phyloP scores from a whole-genome alignment of 1,139 yeast genomes.

The Suzukiozyma palmioleophila region DNA sequence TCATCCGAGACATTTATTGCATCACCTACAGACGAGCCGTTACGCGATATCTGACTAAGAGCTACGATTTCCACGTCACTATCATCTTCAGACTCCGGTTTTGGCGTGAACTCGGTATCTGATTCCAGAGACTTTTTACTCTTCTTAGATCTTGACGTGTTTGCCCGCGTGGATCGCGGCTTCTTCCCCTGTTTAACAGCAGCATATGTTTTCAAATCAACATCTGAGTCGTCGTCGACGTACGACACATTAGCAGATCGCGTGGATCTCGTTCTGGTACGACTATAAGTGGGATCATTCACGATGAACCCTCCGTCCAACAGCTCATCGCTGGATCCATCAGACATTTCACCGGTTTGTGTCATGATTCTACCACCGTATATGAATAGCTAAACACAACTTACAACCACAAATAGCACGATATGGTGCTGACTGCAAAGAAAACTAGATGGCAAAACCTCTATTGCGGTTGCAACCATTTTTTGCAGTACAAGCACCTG shows the following conservation, averaged over 20 bases:
- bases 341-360: constrained; percentile 3
- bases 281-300: constrained; percentile 27
- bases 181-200: constrained; percentile 11
- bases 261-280: constrained; percentile 17
- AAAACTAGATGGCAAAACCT: not conserved
- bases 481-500: not conserved
- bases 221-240: constrained; percentile 19
- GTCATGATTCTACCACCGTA: constrained; percentile 1
- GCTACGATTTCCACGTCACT: constrained; percentile 16
- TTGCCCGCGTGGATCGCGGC: constrained; percentile 16
- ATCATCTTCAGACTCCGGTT: constrained; percentile 14
- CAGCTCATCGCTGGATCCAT: constrained; percentile 8
- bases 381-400: not conserved
- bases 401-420: not conserved
- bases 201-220: constrained; percentile 15
- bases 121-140: constrained; percentile 12
- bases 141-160: constrained; percentile 11
- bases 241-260: constrained; percentile 19
- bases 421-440: not conserved
- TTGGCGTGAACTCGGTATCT: constrained; percentile 20
- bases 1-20: constrained; percentile 26
- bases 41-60: constrained; percentile 3
- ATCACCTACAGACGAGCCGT: constrained; percentile 17
- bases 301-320: constrained; percentile 41
- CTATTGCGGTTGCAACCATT: not conserved